These are phyloP conservation scores for Angomonas ambiguus DNA, from an alignment of 208 protist species.

Conservation along the genomic window DNA sequence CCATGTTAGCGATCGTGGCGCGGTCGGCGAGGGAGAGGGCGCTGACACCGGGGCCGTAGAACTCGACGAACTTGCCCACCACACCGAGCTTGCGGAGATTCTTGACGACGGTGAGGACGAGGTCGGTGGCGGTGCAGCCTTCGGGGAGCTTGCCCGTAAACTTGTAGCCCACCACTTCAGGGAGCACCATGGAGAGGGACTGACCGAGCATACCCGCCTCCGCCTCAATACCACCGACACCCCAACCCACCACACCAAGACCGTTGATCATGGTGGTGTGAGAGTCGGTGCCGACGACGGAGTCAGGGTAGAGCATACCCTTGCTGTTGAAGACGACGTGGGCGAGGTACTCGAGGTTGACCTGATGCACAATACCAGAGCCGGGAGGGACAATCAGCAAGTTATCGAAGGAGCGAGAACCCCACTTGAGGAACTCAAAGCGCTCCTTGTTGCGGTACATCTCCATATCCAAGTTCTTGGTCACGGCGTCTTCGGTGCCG, in stretches of 20 bases:
- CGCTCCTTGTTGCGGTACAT: constrained; percentile 95
- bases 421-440: constrained; percentile 97
- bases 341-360: constrained; percentile 97
- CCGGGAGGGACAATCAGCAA: constrained; percentile 95
- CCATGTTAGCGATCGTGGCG: constrained; percentile 96
- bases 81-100: constrained; percentile 94
- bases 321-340: constrained; percentile 92
- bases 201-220: constrained; percentile 96
- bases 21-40: constrained; percentile 91
- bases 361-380: constrained; percentile 96
- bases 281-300: constrained; percentile 95
- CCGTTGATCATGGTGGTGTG: constrained; percentile 98
- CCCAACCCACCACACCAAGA: constrained; percentile 93
- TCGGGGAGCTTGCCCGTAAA: constrained; percentile 90
- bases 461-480: constrained; percentile 92
- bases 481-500: constrained; percentile 65
- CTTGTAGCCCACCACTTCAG: constrained; percentile 94
- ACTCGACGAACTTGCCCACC: constrained; percentile 97
- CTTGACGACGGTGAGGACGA: constrained; percentile 93
- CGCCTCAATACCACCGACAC: constrained; percentile 97
- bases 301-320: constrained; percentile 95
- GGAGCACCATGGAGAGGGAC: constrained; percentile 93
- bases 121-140: constrained; percentile 94
- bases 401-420: constrained; percentile 93
- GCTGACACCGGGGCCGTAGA: constrained; percentile 92